Percentiles rank a stretch among this genome's conserved stretches.
Conservation (phyloP, 75 land plant species). For the Cryptomeria japonica region DNA sequence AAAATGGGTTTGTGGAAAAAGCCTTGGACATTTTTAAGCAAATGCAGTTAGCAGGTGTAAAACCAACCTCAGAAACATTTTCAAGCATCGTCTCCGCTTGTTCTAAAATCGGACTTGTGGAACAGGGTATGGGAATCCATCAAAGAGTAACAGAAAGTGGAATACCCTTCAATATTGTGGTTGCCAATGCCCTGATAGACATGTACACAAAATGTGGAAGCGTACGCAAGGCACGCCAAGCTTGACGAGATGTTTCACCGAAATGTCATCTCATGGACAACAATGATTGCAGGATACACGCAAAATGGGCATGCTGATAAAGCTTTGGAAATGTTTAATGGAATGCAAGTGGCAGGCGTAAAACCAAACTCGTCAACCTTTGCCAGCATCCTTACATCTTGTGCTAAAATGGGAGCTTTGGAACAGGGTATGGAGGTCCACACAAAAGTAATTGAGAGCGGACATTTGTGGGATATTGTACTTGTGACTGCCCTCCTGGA, state of each 20-base stretch:
- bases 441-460: background rate
- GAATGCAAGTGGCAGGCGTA: background rate
- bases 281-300: constrained; percentile 6
- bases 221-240: background rate
- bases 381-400: background rate
- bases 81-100: background rate
- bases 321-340: background rate
- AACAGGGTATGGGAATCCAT: background rate
- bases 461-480: background rate
- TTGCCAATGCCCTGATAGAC: background rate
- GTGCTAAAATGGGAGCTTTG: background rate
- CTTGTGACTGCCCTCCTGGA: constrained; percentile 22
- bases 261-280: constrained; percentile 6
- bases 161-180: background rate
- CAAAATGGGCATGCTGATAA: background rate
- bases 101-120: background rate
- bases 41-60: background rate
- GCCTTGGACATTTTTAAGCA: background rate
- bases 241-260: background rate
- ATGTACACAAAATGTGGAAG: background rate
- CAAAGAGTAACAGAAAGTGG: background rate
- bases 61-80: background rate
- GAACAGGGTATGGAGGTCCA: background rate
- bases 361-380: background rate
- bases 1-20: background rate